Evolutionary conservation across 495 filamentous ascomycete species (phyloP), one percentile per base, ranked within the genome.

Genomic region (Penicillium longicatenatum): DNA sequence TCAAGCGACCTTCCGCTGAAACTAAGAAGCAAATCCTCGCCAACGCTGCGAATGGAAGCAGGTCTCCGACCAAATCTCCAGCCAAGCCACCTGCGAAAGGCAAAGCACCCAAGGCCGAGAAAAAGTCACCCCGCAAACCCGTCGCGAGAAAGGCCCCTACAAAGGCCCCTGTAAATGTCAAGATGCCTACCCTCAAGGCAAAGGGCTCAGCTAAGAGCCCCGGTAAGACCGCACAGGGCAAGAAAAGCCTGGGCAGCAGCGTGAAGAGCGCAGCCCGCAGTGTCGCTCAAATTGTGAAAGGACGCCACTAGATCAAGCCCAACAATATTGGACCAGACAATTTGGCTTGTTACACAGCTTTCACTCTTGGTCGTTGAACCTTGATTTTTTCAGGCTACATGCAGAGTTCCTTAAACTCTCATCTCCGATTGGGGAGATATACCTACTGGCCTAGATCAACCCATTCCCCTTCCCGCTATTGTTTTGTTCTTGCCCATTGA

Each of bases 11-110:
- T n/a, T 73, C 71, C n/a, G 59, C 65, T 17, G 66, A 65, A 35
- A 73, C 74, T 29, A 74, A 73, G 57, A 62, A 66, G 21, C 69
- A 74, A 44, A 69, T 74, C 21, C 54, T 70, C 17, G 64, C 67
- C 31, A 58, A 59, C 45, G 61, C 62, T 30, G 65, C 66, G 7
- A 69, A 70, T 52, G 68, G 67, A 46, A 61, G 68, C 20, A 46
- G 33, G 2, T 51, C 52, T 41, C 57, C 58, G 37, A 65, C 52
- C 14, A 52, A 62, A 5, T n/a, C 57, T 39, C 37, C 37, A 21
- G 47, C 52, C 6, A 50, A 43, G 41, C 53, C 58, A 3, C 57
- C 62, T 14, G 30, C 48, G 9, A 58, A 55, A 41, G 24, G 56
- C 12, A 62, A 63, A 50, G 24, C 16, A n/a, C 24, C 42, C 16